Conservation (phyloP, 495 filamentous ascomycete species). For the Aspergillus steynii region DNA sequence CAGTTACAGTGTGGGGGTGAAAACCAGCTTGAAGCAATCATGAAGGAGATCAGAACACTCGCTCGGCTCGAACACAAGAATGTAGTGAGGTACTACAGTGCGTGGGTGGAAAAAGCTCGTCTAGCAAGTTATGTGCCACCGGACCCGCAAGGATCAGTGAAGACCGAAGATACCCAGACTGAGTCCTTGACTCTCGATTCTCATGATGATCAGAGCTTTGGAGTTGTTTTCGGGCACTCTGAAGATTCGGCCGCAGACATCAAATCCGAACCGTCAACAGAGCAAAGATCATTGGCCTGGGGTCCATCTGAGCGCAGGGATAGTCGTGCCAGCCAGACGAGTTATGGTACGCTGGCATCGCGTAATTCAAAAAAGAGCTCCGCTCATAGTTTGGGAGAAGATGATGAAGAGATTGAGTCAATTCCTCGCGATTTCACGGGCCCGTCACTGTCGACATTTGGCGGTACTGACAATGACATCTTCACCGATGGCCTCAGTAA, state of each 20-base stretch:
- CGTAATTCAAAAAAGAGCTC: constrained; percentile 36
- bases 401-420: constrained; percentile 44
- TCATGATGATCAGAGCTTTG: constrained; percentile 38
- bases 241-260: constrained; percentile 19
- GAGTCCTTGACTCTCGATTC: constrained; percentile 15
- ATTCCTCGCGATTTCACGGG: constrained; percentile 39
- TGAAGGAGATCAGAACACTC: constrained; percentile 55
- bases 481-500: constrained; percentile 53
- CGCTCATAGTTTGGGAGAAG: constrained; percentile 28
- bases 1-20: constrained; percentile 47
- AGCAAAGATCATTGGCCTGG: constrained; percentile 22
- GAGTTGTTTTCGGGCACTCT: constrained; percentile 44
- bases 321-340: constrained; percentile 16
- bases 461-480: constrained; percentile 43
- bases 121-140: constrained; percentile 19
- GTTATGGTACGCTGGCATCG: constrained; percentile 22
- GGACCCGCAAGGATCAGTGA: constrained; percentile 19
- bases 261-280: constrained; percentile 20
- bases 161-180: constrained; percentile 20
- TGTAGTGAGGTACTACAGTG: constrained; percentile 54
- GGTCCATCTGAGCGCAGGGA: constrained; percentile 24
- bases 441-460: constrained; percentile 32
- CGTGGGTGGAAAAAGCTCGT: constrained; percentile 52
- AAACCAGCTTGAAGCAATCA: constrained; percentile 49
- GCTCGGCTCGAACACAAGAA: constrained; percentile 55